Evolutionary conservation across 1,284 basidiomycete genomes (phyloP), one percentile per base, ranked within the genome.

Genomic region (Porogramme epimiltina): DNA sequence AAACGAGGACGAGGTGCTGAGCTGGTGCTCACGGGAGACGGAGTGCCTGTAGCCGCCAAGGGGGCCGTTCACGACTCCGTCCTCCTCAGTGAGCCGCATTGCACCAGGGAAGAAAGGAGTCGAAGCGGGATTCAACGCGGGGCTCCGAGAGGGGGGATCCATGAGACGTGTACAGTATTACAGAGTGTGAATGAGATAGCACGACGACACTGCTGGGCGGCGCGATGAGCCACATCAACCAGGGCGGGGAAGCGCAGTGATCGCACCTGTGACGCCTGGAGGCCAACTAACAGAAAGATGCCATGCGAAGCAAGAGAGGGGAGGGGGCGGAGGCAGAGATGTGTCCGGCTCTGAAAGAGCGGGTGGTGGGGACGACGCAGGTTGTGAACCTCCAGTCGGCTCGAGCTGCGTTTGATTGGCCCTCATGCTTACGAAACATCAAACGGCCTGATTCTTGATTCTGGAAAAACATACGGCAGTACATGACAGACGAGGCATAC

Each of bases 51-150:
- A 79, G 49, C 70, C 72, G 31, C 40, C 40, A 18, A 48, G 36
- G 18, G 33, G 42, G 3, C 44, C 44, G 53, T 70, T 71, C 62
- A 64, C 71, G 47, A 51, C 60, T 43, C 69, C 72, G 46, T 82
- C 81, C 48, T 84, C 80, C 54, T 85, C 84, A 61, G 66, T 73
- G 61, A 73, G 65, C 61, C 82, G 82, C 63, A 80, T 68, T 64
- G 74, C 77, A 49, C 84, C 85, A 56, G 89, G 89, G 68, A 90
- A 89, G 78, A 91, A 91, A 45, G 89, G 89, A 66, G 84, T 84
- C 52, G 89, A 91, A 57, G 87, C 78, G 60, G 89, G 89, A 69
- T 91, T 90, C 62, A 91, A 74, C 51, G 84, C 77, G 63, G 80
- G 84, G 64, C 83, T 87, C 77, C 81, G 84, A 53, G 85, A 82